Evolutionary conservation across 202 grass and related monocot genomes (phyloP), one percentile per base, ranked within the genome.

Genomic region (Saccharum hybrid): DNA sequence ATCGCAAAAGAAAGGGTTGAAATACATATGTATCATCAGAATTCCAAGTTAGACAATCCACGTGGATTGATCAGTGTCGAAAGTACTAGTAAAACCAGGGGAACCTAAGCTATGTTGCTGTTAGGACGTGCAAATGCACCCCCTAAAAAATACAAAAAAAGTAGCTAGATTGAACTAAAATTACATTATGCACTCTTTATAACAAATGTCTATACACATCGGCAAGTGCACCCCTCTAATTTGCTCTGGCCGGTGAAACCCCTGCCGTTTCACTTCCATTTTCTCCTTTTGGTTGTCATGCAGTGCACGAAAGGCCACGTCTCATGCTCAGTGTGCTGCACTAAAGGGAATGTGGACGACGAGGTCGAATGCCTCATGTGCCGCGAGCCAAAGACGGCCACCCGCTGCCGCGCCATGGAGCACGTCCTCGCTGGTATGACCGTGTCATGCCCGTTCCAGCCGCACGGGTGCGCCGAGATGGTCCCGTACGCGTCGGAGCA

Each of bases 331-430:
- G 31, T 3, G 31, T 79, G 76, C 43, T 67, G 63, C 76, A 67
- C 76, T 3, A 28, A 28, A 28, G 26, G 2, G 23, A 11, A 10
- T 0, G 0, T 15, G 43, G 28, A 49, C 42, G 69, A 72, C 7
- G 42, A 72, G 42, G 2, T n/a, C 28, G 76, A 68, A 19, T 87
- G 85, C 73, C 22, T 39, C 31, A 52, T 77, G 85, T 87, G 85
- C 45, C 79, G 33, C 0, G 43, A 66, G 84, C 68, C 45, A 16
- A 62, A 54, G 83, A 61, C 66, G 5, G 56, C 56, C 56, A 79
- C 59, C 31, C 33, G 85, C 30, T 80, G 85, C 66, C 56, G 6
- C 45, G 49, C 15, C 48, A 51, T 51, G 48, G 48, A 51, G 15
- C 48, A 18, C 48, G 1, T 51, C 48, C 5, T 83, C 9, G 36